Base-by-base conservation (phyloP, 1,139 yeast species). In the Lodderomyces theae region DNA sequence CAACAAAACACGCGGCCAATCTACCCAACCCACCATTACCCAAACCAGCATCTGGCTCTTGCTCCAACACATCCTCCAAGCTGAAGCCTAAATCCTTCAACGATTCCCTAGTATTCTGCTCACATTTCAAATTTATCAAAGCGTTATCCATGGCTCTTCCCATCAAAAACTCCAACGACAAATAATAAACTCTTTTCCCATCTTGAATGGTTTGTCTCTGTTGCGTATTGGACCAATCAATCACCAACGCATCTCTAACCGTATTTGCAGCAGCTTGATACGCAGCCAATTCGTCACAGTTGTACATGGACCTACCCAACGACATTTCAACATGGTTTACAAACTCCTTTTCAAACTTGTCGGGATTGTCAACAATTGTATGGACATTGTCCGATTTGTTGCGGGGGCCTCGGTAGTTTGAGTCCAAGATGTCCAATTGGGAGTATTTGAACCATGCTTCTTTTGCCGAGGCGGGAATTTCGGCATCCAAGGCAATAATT, bases 11-110 rank as follows among this genome's bases (percentile, higher is more conserved):
- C 30, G 97, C 96, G 29, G 97, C 97, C 57, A 90, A 72, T 61
- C 97, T 79, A 46, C 97, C 97, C 46, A 90, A 71, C 47, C 97
- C 97, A 60, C 97, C 97, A 56, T 90, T 90, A 57, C 97, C 97
- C 43, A 89, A 75, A 17, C 90, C 97, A 12, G 96, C 96, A 63
- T 90, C 97, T 0, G 95, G 94, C 63, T 90, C 97, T 56, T 85
- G 82, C 42, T 82, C 80, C 53, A 89, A 70, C 23, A 90, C 76
- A 56, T 89, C 97, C 65, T 90, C 97, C 53, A 90, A 69, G 47
- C 82, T 79, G 74, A 90, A 90, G 7, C 97, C 97, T 51, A 89
- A 74, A 40, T 86, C 88, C 39, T 71, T 72, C 51, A 88, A 75
- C 3, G 94, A 81, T 11, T 62, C 64, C 12, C 58, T 53, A 35